Evolutionary conservation across 2,329 filamentous ascomycete species (phyloP), one percentile per base, ranked within the genome.

Genomic region (Fusarium protoensiforme): DNA sequence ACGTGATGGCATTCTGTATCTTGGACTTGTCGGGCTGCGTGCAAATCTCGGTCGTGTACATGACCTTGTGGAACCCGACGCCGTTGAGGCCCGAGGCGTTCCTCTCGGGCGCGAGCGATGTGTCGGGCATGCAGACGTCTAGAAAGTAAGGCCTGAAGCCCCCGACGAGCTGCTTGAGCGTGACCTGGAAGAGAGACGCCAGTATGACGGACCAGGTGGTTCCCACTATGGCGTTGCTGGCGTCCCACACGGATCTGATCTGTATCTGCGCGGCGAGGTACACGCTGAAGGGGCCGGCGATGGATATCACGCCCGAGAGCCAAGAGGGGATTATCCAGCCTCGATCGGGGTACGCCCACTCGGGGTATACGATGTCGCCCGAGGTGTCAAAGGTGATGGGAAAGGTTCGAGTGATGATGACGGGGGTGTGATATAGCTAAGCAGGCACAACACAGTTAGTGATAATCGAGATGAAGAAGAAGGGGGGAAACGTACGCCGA

Each of bases 151-250:
- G 92, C n/a, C 92, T 87, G 22, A 92, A 83, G 16, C 92, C 92
- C 16, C 92, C 92, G 71, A 94, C 93, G 46, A 94, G 87, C 87
- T 89, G 92, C 82, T 94, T 94, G 79, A 94, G 77, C 78, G 94
- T 92, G 73, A 94, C 92, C 78, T 94, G 92, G 83, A 94, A 93
- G 58, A 94, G 84, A 0, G 89, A 85, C 0, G 89, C 89, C 4
- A 87, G 82, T 67, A 91, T 86, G 60, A 92, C 82, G 3, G 88
- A 85, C 82, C 92, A 92, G 3, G 89, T 78, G 0, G 91, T 85
- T 13, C 91, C 91, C 64, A 91, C 84, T 57, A 90, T 83, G 22
- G 88, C 90, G 75, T 91, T 92, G 81, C 91, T 91, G 72, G 88
- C 78, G 65, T 90, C 89, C 88, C 87, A 90, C 75, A 87, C 86